phyloP scores from a whole-genome alignment of 2,329 filamentous ascomycete species.

The Claviceps digitariae region DNA sequence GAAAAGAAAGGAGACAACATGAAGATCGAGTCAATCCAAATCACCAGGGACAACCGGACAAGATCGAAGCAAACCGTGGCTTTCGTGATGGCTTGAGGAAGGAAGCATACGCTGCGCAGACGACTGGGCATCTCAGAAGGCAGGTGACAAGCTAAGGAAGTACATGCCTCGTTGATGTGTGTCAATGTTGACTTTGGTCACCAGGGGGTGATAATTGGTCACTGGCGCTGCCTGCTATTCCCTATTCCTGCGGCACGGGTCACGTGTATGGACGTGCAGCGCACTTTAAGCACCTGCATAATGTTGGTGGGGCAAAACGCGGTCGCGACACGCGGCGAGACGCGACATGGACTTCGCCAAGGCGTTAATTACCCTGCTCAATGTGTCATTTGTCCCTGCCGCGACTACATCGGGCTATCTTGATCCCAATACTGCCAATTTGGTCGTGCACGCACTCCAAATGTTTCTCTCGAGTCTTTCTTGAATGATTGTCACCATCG shows the following conservation, averaged over 20 bases:
- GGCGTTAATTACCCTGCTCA: neutral
- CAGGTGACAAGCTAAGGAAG: neutral
- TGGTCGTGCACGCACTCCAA: neutral
- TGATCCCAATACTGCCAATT: neutral
- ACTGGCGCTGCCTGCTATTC: too few species aligned
- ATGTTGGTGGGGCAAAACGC: neutral
- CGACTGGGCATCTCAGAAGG: neutral
- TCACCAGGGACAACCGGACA: neutral
- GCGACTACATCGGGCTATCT: neutral
- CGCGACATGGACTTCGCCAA: constrained; percentile 3
- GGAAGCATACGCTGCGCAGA: neutral
- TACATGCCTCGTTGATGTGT: neutral
- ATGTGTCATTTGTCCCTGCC: neutral
- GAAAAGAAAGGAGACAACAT: neutral
- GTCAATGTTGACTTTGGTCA: too few species aligned
- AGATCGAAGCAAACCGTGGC: neutral
- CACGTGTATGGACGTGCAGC: neutral
- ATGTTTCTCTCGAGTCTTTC: neutral
- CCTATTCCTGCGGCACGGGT: too few species aligned
- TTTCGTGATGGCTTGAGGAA: neutral
- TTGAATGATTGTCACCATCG: constrained; percentile 8
- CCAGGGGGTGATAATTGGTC: too few species aligned
- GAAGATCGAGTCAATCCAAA: neutral
- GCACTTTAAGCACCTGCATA: neutral
- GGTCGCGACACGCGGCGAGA: constrained; percentile 2